These are phyloP conservation scores for Pythium phragmitis DNA, from an alignment of 352 stramenopile genomes.

Conservation along the genomic window DNA sequence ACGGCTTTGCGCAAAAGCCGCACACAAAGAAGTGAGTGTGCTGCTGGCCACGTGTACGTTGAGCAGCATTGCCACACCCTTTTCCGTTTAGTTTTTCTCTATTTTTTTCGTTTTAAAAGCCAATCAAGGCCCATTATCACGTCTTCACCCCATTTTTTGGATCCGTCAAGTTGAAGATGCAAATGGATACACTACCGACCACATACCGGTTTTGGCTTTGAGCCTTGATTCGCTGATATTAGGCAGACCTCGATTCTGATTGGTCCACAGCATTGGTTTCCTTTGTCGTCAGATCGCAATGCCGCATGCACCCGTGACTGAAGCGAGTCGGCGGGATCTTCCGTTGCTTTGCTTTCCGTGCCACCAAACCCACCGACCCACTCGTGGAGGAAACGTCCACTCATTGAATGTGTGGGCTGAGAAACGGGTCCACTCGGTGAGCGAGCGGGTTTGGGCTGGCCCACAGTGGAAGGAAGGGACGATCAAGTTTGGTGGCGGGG, in stretches of 20 bases:
- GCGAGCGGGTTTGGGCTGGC: too few species aligned
- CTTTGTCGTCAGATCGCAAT: constrained; percentile 3
- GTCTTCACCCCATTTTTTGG: neutral
- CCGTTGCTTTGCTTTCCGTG: too few species aligned
- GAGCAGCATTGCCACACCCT: neutral
- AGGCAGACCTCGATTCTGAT: neutral
- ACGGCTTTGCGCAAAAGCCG: neutral
- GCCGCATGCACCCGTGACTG: neutral
- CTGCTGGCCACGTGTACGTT: neutral
- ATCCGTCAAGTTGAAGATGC: neutral
- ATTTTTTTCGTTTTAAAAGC: neutral
- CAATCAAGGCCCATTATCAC: neutral
- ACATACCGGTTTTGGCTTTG: neutral
- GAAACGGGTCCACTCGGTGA: neutral
- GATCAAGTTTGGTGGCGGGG: too few species aligned
- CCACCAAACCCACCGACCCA: too few species aligned
- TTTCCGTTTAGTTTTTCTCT: neutral
- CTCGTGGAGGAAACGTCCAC: too few species aligned
- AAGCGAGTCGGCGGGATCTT: neutral
- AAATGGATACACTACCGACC: constrained; percentile 7
- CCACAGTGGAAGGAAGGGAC: too few species aligned
- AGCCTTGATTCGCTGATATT: neutral
- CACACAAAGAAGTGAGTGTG: neutral
- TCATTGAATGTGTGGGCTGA: too few species aligned
- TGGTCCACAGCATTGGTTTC: constrained; percentile 7